Evolutionary conservation across 768 basidiomycete species (phyloP), one percentile per base, ranked within the genome.

Genomic region (Dentipellis sp.): DNA sequence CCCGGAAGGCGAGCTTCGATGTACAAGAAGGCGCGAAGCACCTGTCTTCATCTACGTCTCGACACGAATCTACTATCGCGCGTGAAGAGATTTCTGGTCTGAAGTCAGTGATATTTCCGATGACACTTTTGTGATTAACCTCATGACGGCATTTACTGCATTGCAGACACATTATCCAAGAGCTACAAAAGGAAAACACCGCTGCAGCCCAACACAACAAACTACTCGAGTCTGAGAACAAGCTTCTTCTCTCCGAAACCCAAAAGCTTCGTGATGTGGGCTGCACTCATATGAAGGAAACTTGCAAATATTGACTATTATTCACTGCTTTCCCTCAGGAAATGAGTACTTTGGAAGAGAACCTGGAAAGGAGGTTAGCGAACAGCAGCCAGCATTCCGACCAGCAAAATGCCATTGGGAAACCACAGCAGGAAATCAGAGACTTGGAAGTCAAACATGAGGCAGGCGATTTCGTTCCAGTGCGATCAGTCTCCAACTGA

Each of bases 111-210:
- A 47, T 55, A 17, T 22, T 50, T 9, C 49, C 34, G 40, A 45
- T 19, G 9, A 45, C 5, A 16, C 12, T 45, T 14, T 14, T 42
- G 38, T 12, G 29, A n/a, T 19, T 23, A 11, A 34, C 45, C 7
- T 36, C 16, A 53, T 40, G 7, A 42, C 11, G 52, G 29, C 10
- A 51, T 54, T 23, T 14, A 56, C 49, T 22, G 47, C 10, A 51
- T 53, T 16, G 1, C 58, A 91, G 89, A 69, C 86, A 91, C 64
- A 91, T 97, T 63, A 82, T 97, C 19, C 86, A 91, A 65, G 88
- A 93, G 62, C 75, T 97, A 40, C 88, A 90, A 65, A 86, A 88
- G 63, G 94, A 97, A 69, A 89, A 82, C 62, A 65, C 81, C 2
- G 71, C 76, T 22, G 67, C 78, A 1, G 69, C 77, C 7, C 86